phyloP scores from a whole-genome alignment of 768 basidiomycete genomes.

The Tulasnella sp. region DNA sequence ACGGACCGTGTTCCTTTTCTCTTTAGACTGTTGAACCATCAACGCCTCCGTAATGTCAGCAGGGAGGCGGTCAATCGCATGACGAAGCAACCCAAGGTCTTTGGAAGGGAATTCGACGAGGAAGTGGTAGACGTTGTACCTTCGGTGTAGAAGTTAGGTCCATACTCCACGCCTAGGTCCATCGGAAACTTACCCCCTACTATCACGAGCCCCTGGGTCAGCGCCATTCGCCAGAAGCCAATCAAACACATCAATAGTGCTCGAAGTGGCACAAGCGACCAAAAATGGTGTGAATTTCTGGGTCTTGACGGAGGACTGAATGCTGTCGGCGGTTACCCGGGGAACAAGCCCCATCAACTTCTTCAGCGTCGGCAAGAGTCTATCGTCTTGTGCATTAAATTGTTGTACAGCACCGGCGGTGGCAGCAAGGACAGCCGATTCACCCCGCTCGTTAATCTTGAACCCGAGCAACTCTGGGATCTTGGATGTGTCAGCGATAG shows the following conservation, averaged over 20 bases:
- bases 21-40: constrained; percentile 37
- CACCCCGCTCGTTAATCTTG: constrained; percentile 35
- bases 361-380: constrained; percentile 28
- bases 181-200: constrained; percentile 31
- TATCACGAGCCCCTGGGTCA: constrained; percentile 34
- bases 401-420: no score
- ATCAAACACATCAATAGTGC: constrained; percentile 32
- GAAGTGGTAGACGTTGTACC: not conserved
- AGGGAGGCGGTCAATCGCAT: constrained; percentile 28
- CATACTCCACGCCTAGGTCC: no score
- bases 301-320: constrained; percentile 37
- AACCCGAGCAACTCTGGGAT: constrained; percentile 44
- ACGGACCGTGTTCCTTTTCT: constrained; percentile 36
- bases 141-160: not conserved
- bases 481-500: constrained; percentile 30
- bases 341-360: constrained; percentile 35
- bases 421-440: constrained; percentile 40
- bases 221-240: constrained; percentile 39
- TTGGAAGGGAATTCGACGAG: not conserved
- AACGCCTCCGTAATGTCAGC: constrained; percentile 35
- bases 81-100: not conserved
- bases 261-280: constrained; percentile 30
- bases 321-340: constrained; percentile 30
- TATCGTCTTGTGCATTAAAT: no score
- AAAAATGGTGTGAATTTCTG: constrained; percentile 25